A percentile compares a stretch with the other conserved stretches of the same genome.
phyloP scores from a whole-genome alignment of 1,284 basidiomycete species.

The Cryptococcus deneoformans region DNA sequence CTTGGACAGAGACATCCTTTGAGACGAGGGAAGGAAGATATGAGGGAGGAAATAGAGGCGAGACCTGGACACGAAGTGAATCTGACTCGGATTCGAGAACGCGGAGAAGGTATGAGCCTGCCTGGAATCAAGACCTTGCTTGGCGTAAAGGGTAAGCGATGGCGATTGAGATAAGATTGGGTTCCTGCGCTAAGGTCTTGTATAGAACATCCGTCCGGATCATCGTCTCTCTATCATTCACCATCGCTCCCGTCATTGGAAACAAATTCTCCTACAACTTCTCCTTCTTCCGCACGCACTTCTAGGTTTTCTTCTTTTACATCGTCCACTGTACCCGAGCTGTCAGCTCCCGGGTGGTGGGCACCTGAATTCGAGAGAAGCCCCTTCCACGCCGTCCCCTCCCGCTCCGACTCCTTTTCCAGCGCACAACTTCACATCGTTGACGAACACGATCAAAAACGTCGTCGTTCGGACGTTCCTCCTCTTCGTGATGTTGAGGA shows the following conservation, averaged over 20 bases:
- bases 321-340: slow-evolving; percentile 18
- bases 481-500: slow-evolving; percentile 38
- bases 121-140: slow-evolving; percentile 39
- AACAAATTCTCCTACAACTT: slow-evolving; percentile 33
- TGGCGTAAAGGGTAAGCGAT: slow-evolving; percentile 18
- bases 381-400: slow-evolving; percentile 2
- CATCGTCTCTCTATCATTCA: slow-evolving; percentile 19
- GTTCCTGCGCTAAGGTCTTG: not conserved
- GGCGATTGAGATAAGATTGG: not conserved
- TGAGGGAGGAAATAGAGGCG: slow-evolving; percentile 4
- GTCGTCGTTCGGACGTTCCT: slow-evolving; percentile 38
- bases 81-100: not conserved
- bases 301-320: slow-evolving; percentile 42
- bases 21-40: slow-evolving; percentile 35
- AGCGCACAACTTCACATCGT: slow-evolving; percentile 9
- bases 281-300: slow-evolving; percentile 34
- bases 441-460: slow-evolving; percentile 37
- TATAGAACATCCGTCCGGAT: slow-evolving; percentile 20
- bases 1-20: slow-evolving; percentile 39
- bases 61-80: not conserved
- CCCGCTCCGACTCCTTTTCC: slow-evolving; percentile 16
- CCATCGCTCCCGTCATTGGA: slow-evolving; percentile 31
- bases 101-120: slow-evolving; percentile 19
- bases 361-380: slow-evolving; percentile 30
- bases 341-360: slow-evolving; percentile 36